These are phyloP conservation scores for Sarcomyxa edulis DNA, from an alignment of 768 basidiomycete species.

Conservation along the genomic window DNA sequence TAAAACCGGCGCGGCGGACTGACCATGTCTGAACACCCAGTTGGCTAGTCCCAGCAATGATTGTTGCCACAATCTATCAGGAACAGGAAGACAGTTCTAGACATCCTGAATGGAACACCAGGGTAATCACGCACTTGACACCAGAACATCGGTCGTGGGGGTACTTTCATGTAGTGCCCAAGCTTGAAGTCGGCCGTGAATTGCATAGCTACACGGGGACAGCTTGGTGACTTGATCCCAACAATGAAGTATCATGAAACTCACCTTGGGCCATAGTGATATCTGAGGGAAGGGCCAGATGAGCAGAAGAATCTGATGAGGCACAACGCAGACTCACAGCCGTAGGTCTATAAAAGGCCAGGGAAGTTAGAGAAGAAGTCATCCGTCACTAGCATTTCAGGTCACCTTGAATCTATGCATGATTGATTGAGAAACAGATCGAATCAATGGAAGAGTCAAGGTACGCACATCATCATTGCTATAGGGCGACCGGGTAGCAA, in stretches of 20 bases:
- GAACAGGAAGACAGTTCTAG: slow-evolving; percentile 67
- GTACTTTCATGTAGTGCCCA: slow-evolving; percentile 74
- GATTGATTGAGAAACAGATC: no score
- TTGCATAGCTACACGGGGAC: slow-evolving; percentile 38
- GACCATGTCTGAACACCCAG: slow-evolving; percentile 71
- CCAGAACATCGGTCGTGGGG: slow-evolving; percentile 37
- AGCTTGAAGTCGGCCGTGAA: slow-evolving; percentile 80
- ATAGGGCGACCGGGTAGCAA: slow-evolving; percentile 73
- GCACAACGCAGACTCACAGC: no score
- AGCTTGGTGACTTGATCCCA: neutral
- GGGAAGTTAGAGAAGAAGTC: no score
- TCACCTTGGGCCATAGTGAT: slow-evolving; percentile 56
- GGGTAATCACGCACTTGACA: slow-evolving; percentile 1
- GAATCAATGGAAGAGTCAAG: no score
- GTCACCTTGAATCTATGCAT: no score
- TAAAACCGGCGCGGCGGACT: no score
- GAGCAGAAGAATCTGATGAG: no score
- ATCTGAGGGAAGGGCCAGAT: no score
- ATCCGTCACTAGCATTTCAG: no score
- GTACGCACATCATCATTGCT: slow-evolving; percentile 86
- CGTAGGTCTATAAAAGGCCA: no score
- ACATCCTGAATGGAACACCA: neutral
- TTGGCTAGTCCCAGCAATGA: slow-evolving; percentile 67
- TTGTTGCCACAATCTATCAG: slow-evolving; percentile 58
- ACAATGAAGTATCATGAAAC: slow-evolving; percentile 1